Evolutionary conservation across 2,329 filamentous ascomycete species (phyloP), one percentile per base, ranked within the genome.

Genomic region (Metarhizium sp.): DNA sequence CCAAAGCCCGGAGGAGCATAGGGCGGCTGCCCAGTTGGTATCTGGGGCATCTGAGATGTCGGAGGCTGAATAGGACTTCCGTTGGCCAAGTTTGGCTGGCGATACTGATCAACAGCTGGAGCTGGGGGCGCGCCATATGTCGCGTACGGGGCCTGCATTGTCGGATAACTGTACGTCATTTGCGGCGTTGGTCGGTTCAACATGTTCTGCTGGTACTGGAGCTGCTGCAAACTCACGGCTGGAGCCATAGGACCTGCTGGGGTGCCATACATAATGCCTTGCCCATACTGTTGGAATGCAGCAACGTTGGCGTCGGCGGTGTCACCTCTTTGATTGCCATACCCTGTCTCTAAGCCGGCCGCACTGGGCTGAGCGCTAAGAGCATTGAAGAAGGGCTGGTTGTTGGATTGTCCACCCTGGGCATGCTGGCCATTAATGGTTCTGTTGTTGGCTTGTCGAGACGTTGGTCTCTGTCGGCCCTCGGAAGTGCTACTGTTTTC

Each of bases 191-290:
- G 76, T 18, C 81, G 75, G 50, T 74, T 73, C 67, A 85, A 74
- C 71, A 84, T 75, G 62, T 66, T 74, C 64, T 83, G 81, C 65
- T 83, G 81, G 63, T 80, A 84, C 59, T 82, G 80, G 60, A 84
- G 65, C 60, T 78, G 80, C 63, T 80, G 77, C 57, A 83, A 66
- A 60, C 72, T 75, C 59, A 76, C 75, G 48, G 69, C 64, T 4
- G 78, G 73, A 59, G 69, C 59, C 63, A 82, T 74, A 43, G 76
- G 71, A 32, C 73, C 71, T 60, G 71, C 74, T 32, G 71, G 64
- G 6, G 71, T 67, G 55, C 73, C 75, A 67, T 77, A 85, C 72
- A 84, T 77, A 48, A 76, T 71, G 49, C 71, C 73, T 63, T 79
- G 79, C 20, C 75, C 71, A 53, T 75, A 84, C 25, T 73, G 65